Evolutionary conservation across 2,329 filamentous ascomycete species (phyloP), one percentile per base, ranked within the genome.

Genomic region (Neodidymelliopsis sp.): DNA sequence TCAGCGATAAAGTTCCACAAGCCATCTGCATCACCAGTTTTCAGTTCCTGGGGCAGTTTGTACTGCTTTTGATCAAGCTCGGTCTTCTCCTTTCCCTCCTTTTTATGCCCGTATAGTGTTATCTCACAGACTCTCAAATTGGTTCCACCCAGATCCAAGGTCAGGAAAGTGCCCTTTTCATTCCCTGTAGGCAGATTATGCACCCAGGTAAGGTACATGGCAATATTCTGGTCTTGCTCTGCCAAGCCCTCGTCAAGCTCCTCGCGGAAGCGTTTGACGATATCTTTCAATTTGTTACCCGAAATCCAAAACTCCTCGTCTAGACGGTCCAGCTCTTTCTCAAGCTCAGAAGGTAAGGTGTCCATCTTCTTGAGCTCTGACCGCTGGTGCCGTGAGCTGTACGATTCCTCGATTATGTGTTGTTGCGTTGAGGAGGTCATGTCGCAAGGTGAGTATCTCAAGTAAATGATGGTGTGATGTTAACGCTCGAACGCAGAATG

Each of bases 191-290:
- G 93, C 73, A 91, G 91, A 35, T 84, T 84, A 85, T 96, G 91
- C 56, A 95, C 91, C 93, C 93, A 97, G 46, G 92, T 96, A 50
- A 93, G 89, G 77, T 97, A 97, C 93, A 97, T 97, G 52, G 93
- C 92, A 22, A 63, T 66, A 30, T 54, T 65, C 13, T 59, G 49
- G n/a, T 47, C 25, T 28, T 67, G 42, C 35, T 59, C 48, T 22
- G 47, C 41, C 12, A 56, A 34, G 23, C 63, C 63, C 41, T 65
- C 59, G n/a, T 63, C 54, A 2, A 68, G 53, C 36, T 68, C 63
- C 39, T 63, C 53, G 10, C 37, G 33, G 25, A 68, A 68, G 10
- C 57, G 53, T 4, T 35, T 18, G 8, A 65, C 60, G 19, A 68
- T 65, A 4, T 61, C 30, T 30, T 62, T 61, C 15, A 68, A 35